phyloP scores from a whole-genome alignment of 208 protist species.

The Histomonas meleagridis region DNA sequence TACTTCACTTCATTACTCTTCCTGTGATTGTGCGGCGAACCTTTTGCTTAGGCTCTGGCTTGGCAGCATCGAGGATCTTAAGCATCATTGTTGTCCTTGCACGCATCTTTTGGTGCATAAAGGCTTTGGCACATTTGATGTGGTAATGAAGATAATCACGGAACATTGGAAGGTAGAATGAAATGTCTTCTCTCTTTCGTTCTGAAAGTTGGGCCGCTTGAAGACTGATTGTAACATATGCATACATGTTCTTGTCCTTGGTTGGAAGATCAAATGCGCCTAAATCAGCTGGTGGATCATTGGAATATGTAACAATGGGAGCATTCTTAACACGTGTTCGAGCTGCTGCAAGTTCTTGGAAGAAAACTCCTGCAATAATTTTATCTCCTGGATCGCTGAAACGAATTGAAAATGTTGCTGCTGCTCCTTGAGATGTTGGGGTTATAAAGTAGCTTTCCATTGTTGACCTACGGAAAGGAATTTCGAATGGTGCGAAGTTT shows the following conservation, averaged over 20 bases:
- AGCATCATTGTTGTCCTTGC: neutral
- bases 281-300: neutral
- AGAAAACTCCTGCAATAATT: conserved; percentile 5
- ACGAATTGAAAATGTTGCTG: neutral
- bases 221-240: conserved; percentile 9
- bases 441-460: neutral
- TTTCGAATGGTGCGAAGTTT: conserved; percentile 30
- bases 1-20: no score
- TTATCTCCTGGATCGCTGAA: neutral
- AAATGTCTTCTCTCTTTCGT: neutral
- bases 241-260: neutral
- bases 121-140: conserved; percentile 36
- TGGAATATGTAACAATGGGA: conserved; percentile 2
- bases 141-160: conserved; percentile 33
- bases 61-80: conserved; percentile 3
- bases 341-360: neutral
- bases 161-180: neutral
- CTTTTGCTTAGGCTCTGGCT: conserved; percentile 25
- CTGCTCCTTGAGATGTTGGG: neutral
- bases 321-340: neutral
- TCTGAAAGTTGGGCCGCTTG: neutral
- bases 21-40: neutral
- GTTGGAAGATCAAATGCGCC: neutral
- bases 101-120: conserved; percentile 32
- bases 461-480: neutral